Conservation (phyloP, 2,329 filamentous ascomycete species). For the Diaporthe batatas region DNA sequence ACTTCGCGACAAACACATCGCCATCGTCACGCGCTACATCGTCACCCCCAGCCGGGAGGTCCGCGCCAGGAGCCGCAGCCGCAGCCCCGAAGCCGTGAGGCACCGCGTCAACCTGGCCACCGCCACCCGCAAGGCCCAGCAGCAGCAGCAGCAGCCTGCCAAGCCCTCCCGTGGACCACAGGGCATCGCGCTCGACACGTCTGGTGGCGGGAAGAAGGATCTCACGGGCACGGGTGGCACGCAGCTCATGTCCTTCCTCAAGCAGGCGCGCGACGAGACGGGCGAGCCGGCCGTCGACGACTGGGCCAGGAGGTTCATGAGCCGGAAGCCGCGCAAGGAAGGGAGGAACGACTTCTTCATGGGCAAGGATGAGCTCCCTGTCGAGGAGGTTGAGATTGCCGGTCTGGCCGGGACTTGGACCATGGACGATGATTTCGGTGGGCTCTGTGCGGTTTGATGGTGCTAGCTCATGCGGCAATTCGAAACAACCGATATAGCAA, state of each 20-base stretch:
- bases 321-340: conserved; percentile 61
- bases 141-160: conserved; percentile 39
- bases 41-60: conserved; percentile 87
- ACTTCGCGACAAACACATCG: conserved; percentile 94
- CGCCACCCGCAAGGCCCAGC: conserved; percentile 60
- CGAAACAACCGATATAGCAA: background rate
- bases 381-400: conserved; percentile 64
- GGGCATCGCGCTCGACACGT: conserved; percentile 49
- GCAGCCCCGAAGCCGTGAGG: conserved; percentile 66
- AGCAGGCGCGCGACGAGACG: conserved; percentile 96
- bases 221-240: conserved; percentile 94
- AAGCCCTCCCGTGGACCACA: conserved; percentile 37
- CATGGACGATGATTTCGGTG: conserved; percentile 84
- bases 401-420: conserved; percentile 89
- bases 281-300: conserved; percentile 86
- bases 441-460: conserved; percentile 67
- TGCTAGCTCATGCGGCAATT: background rate
- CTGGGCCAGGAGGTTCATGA: conserved; percentile 72
- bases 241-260: conserved; percentile 92
- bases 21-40: conserved; percentile 96
- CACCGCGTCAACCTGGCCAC: conserved; percentile 73
- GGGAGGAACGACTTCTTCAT: conserved; percentile 70
- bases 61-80: conserved; percentile 72
- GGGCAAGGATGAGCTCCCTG: conserved; percentile 64
- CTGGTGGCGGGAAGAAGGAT: conserved; percentile 62